Percentiles rank a stretch among this genome's conserved stretches.
These are phyloP conservation scores for Suillus spraguei DNA, from an alignment of 768 basidiomycete species.

Conservation along the genomic window DNA sequence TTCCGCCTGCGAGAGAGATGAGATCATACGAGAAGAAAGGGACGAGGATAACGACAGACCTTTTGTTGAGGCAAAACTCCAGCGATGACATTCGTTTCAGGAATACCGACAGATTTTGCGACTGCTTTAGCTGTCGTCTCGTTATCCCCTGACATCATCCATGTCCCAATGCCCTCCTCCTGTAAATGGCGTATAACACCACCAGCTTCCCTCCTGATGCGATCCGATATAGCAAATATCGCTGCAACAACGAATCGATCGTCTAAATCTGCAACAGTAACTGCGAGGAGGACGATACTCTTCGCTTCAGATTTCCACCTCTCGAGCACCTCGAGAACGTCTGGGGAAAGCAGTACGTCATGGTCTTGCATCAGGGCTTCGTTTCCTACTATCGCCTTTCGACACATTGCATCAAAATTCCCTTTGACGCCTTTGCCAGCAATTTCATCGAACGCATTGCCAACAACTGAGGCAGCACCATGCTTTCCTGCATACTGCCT, in stretches of 20 bases:
- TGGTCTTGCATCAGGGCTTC: conserved; percentile 64
- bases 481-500: conserved; percentile 46
- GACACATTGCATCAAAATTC: conserved; percentile 38
- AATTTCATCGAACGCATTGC: conserved; percentile 54
- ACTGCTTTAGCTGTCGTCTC: conserved; percentile 71
- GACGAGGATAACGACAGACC: conserved; percentile 33
- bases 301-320: conserved; percentile 68
- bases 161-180: conserved; percentile 56
- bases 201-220: conserved; percentile 59
- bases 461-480: conserved; percentile 33
- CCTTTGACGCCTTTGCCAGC: conserved; percentile 69
- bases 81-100: conserved; percentile 67
- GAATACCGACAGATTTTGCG: conserved; percentile 67
- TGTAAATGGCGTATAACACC: conserved; percentile 57
- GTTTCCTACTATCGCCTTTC: conserved; percentile 66
- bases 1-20: conserved; percentile 43
- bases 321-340: conserved; percentile 36
- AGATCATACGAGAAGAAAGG: background rate
- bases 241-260: conserved; percentile 40
- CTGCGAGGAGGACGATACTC: conserved; percentile 67
- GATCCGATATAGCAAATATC: conserved; percentile 67
- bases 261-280: conserved; percentile 21
- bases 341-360: conserved; percentile 36
- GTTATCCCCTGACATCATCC: conserved; percentile 86
- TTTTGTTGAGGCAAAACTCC: conserved; percentile 85